A percentile compares a stretch with the other conserved stretches of the same genome.
These are phyloP conservation scores for Glycine latifolia DNA, from an alignment of 306 rosid genomes.

Conservation along the genomic window DNA sequence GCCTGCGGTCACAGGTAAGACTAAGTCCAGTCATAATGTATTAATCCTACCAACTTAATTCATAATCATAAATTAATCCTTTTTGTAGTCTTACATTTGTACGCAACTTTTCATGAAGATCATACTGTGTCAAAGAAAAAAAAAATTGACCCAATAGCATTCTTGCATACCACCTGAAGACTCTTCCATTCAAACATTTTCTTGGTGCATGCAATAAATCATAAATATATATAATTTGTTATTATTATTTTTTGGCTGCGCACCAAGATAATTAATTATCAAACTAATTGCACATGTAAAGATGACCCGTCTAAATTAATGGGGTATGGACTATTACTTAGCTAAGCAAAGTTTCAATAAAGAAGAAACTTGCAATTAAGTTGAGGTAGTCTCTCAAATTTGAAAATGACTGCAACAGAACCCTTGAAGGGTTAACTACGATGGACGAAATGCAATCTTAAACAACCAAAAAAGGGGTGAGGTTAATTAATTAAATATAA, in stretches of 20 bases:
- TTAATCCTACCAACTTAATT: not conserved
- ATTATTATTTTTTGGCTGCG: constrained; percentile 14
- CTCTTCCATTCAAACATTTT: constrained; percentile 44
- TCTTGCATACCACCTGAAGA: constrained; percentile 46
- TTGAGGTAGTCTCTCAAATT: constrained; percentile 59
- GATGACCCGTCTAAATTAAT: constrained; percentile 55
- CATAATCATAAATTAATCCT: constrained; percentile 24
- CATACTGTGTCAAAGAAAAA: constrained; percentile 30
- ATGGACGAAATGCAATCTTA: constrained; percentile 50
- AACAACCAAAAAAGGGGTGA: constrained; percentile 19
- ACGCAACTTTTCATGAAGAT: constrained; percentile 37
- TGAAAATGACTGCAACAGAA: constrained; percentile 52
- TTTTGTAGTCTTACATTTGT: not conserved
- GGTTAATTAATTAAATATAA: not conserved
- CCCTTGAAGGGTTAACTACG: constrained; percentile 40
- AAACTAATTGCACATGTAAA: constrained; percentile 43
- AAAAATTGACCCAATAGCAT: constrained; percentile 43
- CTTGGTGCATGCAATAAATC: constrained; percentile 42
- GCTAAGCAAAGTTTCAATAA: constrained; percentile 44
- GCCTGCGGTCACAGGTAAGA: constrained; percentile 40
- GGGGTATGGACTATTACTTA: constrained; percentile 42
- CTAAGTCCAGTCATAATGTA: constrained; percentile 26
- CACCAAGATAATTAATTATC: constrained; percentile 31
- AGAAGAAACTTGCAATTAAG: constrained; percentile 39
- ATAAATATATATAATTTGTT: no score